Evolutionary conservation across 495 filamentous ascomycete genomes (phyloP).

Genomic region (Alectoria sarmentosa): DNA sequence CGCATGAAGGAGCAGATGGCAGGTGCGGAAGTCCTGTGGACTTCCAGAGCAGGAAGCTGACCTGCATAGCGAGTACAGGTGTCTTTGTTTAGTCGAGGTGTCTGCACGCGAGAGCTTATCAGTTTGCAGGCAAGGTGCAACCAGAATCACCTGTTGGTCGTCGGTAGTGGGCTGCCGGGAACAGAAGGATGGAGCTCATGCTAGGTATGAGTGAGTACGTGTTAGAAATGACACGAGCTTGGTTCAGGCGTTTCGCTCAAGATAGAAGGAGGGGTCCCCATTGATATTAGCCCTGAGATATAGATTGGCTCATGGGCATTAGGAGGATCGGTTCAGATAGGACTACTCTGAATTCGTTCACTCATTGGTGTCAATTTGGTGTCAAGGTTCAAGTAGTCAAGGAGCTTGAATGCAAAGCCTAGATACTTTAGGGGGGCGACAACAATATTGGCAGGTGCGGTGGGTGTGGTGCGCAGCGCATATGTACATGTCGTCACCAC

Average conservation of each 20-base stretch:
- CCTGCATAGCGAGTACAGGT: background rate
- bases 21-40: slow-evolving; percentile 5
- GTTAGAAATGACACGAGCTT: background rate
- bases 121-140: background rate
- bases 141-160: background rate
- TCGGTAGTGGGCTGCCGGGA: background rate
- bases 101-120: slow-evolving; percentile 14
- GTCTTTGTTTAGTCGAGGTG: background rate
- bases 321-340: background rate
- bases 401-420: no score
- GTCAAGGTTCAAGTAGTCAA: no score
- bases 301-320: background rate
- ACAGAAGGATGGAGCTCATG: background rate
- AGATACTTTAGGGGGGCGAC: no score
- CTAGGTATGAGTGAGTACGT: no score
- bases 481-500: background rate
- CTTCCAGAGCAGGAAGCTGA: slow-evolving; percentile 10
- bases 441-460: no score
- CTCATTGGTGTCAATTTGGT: background rate
- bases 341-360: background rate
- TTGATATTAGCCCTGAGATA: background rate
- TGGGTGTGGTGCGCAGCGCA: slow-evolving; percentile 2
- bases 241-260: background rate
- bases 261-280: background rate
- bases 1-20: slow-evolving; percentile 6